Conservation (phyloP, 2,329 filamentous ascomycete genomes). For the Helotiales sp. region DNA sequence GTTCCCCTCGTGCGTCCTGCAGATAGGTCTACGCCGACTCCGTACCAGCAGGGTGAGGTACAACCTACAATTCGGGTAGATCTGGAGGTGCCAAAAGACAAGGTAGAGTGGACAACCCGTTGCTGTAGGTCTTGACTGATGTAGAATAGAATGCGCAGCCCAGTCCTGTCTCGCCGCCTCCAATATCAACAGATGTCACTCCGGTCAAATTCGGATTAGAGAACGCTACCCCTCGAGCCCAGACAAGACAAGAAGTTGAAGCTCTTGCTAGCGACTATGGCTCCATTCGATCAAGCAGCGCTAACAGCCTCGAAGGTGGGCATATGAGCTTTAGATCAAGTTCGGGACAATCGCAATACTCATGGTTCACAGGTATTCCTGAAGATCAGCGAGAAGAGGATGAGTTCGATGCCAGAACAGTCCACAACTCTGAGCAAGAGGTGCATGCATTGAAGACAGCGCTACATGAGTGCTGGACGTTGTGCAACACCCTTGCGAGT, state of each 20-base stretch:
- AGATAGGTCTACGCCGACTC: slow-evolving; percentile 34
- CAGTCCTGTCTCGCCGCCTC: slow-evolving; percentile 54
- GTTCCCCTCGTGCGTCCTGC: slow-evolving; percentile 15
- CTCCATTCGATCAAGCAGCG: slow-evolving; percentile 59
- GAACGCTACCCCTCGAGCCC: slow-evolving; percentile 75
- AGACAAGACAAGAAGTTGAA: slow-evolving; percentile 76
- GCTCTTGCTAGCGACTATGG: slow-evolving; percentile 49
- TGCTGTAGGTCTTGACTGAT: slow-evolving; percentile 10
- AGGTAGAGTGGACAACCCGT: slow-evolving; percentile 20
- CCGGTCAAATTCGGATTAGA: slow-evolving; percentile 66
- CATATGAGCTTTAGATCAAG: slow-evolving; percentile 5
- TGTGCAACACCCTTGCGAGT: slow-evolving; percentile 87
- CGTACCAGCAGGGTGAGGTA: slow-evolving; percentile 27
- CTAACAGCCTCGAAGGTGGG: slow-evolving; percentile 77
- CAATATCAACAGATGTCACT: slow-evolving; percentile 74
- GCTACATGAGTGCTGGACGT: slow-evolving; percentile 85
- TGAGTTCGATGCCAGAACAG: slow-evolving; percentile 44
- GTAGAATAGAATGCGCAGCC: slow-evolving; percentile 26
- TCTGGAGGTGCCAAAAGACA: slow-evolving; percentile 27
- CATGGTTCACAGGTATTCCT: slow-evolving; percentile 36
- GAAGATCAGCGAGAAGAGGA: slow-evolving; percentile 49
- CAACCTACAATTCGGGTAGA: slow-evolving; percentile 20
- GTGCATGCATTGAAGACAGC: slow-evolving; percentile 71
- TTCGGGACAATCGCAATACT: slow-evolving; percentile 20
- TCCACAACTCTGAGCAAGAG: slow-evolving; percentile 55